Base-by-base conservation (phyloP, 1,139 yeast species). In the Arxiozyma slooffiae region DNA sequence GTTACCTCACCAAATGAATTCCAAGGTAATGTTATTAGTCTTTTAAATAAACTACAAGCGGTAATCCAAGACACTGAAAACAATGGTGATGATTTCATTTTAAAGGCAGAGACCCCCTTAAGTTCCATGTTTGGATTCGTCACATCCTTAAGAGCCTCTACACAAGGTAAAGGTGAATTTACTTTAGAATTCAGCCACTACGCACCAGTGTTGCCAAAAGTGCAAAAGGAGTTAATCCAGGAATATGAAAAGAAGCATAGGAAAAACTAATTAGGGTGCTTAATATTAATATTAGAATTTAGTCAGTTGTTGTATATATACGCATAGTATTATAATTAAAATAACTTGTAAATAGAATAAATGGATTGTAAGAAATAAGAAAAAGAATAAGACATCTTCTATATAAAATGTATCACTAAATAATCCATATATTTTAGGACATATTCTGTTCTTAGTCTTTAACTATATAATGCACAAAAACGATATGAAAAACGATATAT, bases 101-200 rank as follows among this genome's bases (percentile, higher is more conserved):
- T 92, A 55, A 80, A 80, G 53, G 95, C 97, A 37, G 97, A 92
- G 69, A 90, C 97, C 73, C 85, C 98, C 16, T 80, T 94, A 71
- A 89, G 89, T 74, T 79, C 88, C 55, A 82, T 94, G 89, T 94
- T 94, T 68, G 98, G 98, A 22, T 88, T 92, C 69, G 96, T 97
- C 14, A 87, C 97, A 16, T 81, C 88, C 24, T 77, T 94, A 67
- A 85, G 99, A 75, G 97, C 98, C 39, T 84, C 87, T 55, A 92
- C 98, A 23, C 98, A 94, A 72, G 99, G 99, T 71, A 94, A 94
- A 70, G 98, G 98, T 62, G 98, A 94, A 71, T 94, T 94, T 68
- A 80, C 96, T 4, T 77, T 94, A 70, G 99, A 94, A 69, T 94
- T 92, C 74, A 82, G 86, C 67, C 87, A 88, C 64, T 92, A 92